A percentile compares a stretch with the other conserved stretches of the same genome.
Evolutionary conservation across 2,329 filamentous ascomycete species (phyloP).

Genomic region (Hypoxylon sp.): DNA sequence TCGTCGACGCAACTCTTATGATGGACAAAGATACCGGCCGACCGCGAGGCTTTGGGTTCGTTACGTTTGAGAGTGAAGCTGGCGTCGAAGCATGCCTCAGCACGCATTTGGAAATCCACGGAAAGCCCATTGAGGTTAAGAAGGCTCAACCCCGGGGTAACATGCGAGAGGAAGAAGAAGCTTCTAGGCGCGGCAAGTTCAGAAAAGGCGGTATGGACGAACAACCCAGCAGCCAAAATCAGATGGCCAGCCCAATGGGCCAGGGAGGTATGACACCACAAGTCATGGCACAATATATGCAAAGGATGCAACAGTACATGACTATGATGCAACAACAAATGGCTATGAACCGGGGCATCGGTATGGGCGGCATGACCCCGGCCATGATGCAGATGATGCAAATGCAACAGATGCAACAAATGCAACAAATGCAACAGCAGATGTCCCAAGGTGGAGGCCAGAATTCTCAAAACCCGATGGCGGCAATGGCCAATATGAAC

Average conservation of each 20-base stretch:
- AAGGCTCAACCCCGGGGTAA: constrained; percentile 97
- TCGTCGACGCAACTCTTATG: constrained; percentile 98
- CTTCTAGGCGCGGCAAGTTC: constrained; percentile 73
- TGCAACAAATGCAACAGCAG: constrained; percentile 73
- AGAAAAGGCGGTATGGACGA: constrained; percentile 67
- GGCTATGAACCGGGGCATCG: constrained; percentile 83
- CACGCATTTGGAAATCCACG: constrained; percentile 89
- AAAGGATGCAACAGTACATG: constrained; percentile 98
- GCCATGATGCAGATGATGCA: constrained; percentile 84
- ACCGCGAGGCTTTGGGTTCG: constrained; percentile 95
- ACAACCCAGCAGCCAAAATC: constrained; percentile 49
- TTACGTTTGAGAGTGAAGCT: constrained; percentile 96
- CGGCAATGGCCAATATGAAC: constrained; percentile 61
- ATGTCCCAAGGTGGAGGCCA: constrained; percentile 58
- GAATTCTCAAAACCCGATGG: constrained; percentile 59
- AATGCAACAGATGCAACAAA: constrained; percentile 82
- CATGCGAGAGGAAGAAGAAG: constrained; percentile 89
- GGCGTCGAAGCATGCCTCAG: constrained; percentile 93
- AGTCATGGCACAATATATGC: constrained; percentile 98
- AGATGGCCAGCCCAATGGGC: constrained; percentile 54
- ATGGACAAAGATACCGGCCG: constrained; percentile 99
- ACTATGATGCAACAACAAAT: constrained; percentile 95
- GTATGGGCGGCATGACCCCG: constrained; percentile 76
- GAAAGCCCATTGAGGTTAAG: constrained; percentile 98
- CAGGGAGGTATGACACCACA: constrained; percentile 84